These are phyloP conservation scores for Kwoniella botswanensis DNA, from an alignment of 768 basidiomycete genomes.

Conservation along the genomic window DNA sequence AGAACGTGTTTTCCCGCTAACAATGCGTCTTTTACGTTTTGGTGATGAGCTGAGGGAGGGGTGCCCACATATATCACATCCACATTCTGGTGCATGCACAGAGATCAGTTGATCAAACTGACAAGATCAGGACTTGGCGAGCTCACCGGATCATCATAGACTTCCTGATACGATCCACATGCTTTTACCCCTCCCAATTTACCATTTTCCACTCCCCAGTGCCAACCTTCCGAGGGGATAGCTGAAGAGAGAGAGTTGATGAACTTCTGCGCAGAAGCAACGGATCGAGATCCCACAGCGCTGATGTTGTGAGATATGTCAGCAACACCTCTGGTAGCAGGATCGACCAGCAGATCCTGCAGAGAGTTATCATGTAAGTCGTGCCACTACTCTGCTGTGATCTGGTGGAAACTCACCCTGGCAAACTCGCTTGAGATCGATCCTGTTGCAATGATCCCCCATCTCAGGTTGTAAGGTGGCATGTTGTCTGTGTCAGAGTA, in stretches of 20 bases:
- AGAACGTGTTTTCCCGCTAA: constrained; percentile 81
- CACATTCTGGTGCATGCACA: constrained; percentile 62
- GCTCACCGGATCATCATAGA: constrained; percentile 71
- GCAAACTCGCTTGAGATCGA: constrained; percentile 71
- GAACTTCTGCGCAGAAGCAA: constrained; percentile 74
- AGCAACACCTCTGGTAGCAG: constrained; percentile 62
- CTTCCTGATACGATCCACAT: constrained; percentile 74
- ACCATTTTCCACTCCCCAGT: constrained; percentile 42
- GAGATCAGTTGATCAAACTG: background rate
- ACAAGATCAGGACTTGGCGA: background rate
- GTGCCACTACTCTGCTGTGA: background rate
- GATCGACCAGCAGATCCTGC: constrained; percentile 77
- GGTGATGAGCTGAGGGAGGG: constrained; percentile 82
- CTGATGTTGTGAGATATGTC: constrained; percentile 54
- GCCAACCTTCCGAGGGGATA: constrained; percentile 51
- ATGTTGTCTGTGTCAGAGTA: constrained; percentile 1
- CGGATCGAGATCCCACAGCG: constrained; percentile 77
- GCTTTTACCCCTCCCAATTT: constrained; percentile 64
- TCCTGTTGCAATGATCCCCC: constrained; percentile 89
- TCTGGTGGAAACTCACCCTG: constrained; percentile 62
- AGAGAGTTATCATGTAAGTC: background rate
- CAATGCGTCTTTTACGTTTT: constrained; percentile 74
- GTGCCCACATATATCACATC: constrained; percentile 82
- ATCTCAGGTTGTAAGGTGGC: constrained; percentile 61
- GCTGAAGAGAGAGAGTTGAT: constrained; percentile 62